Evolutionary conservation across 495 filamentous ascomycete species (phyloP).

Genomic region (Neurospora tetraspora): DNA sequence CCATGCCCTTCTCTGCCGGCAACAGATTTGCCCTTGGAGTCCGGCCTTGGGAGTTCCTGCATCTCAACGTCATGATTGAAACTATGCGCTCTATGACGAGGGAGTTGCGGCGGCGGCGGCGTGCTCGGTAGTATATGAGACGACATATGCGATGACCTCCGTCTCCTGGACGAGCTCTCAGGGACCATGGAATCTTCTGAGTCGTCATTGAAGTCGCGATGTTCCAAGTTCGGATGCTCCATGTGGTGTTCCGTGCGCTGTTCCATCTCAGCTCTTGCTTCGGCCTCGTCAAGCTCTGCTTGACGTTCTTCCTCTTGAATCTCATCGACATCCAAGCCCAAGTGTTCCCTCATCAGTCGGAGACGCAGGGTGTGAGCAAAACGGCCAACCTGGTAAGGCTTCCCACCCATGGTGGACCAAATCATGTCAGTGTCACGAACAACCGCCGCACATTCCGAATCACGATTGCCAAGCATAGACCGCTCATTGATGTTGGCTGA

Average conservation of each 20-base stretch:
- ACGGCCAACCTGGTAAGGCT: constrained; percentile 77
- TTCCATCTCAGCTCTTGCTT: constrained; percentile 42
- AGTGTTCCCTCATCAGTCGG: constrained; percentile 92
- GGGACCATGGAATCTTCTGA: constrained; percentile 22
- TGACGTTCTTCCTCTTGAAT: constrained; percentile 71
- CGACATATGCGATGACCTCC: neutral
- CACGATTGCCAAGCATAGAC: constrained; percentile 83
- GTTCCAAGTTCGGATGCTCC: neutral
- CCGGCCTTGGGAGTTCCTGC: constrained; percentile 53
- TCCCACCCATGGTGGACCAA: constrained; percentile 81
- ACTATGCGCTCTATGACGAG: constrained; percentile 38
- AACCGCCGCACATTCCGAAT: constrained; percentile 86
- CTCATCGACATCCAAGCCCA: constrained; percentile 89
- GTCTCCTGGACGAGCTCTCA: constrained; percentile 16
- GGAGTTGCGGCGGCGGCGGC: constrained; percentile 6
- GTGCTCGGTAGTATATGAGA: constrained; percentile 2
- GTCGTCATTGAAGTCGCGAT: constrained; percentile 35
- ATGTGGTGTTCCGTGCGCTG: neutral
- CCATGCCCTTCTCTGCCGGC: constrained; percentile 2
- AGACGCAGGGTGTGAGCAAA: constrained; percentile 91
- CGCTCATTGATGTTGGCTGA: constrained; percentile 99
- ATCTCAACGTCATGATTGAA: constrained; percentile 81
- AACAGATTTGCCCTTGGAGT: constrained; percentile 33
- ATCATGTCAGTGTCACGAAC: constrained; percentile 93
- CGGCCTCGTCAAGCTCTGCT: constrained; percentile 40